Percentiles rank a stretch among this genome's conserved stretches.
Conservation (phyloP, 805 yeast species). For the Saccharomycopsis selenospora region DNA sequence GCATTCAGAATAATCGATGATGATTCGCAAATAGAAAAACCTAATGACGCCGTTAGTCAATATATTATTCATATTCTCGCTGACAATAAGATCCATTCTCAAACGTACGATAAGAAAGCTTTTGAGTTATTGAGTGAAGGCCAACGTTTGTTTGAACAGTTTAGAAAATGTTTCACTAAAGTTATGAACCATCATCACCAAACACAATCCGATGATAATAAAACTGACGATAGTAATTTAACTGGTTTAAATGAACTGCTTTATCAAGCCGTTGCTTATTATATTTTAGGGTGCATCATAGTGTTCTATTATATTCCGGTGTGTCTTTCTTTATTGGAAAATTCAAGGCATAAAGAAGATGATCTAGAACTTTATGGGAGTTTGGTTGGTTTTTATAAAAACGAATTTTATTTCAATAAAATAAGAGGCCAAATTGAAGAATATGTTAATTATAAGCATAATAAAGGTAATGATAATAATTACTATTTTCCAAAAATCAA, state of each 20-base stretch:
- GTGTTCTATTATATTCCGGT: conserved; percentile 16
- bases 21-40: not conserved
- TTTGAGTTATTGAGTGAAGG: not conserved
- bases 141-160: conserved; percentile 13
- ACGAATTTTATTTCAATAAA: conserved; percentile 17
- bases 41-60: conserved; percentile 17
- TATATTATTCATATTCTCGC: conserved; percentile 13
- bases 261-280: conserved; percentile 17
- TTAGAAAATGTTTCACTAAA: conserved; percentile 6
- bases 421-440: conserved; percentile 19
- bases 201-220: not conserved
- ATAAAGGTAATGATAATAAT: conserved; percentile 1
- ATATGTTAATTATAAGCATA: conserved; percentile 6
- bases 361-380: conserved; percentile 16
- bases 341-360: conserved; percentile 9
- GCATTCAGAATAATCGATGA: conserved; percentile 8
- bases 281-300: conserved; percentile 17
- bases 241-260: conserved; percentile 12
- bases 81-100: not conserved
- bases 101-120: not conserved
- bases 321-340: conserved; percentile 7
- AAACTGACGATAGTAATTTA: not conserved
- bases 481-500: conserved; percentile 16
- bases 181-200: conserved; percentile 6
- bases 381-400: conserved; percentile 12